Conservation (phyloP, 2,329 filamentous ascomycete genomes). For the Coniochaeta sp. region DNA sequence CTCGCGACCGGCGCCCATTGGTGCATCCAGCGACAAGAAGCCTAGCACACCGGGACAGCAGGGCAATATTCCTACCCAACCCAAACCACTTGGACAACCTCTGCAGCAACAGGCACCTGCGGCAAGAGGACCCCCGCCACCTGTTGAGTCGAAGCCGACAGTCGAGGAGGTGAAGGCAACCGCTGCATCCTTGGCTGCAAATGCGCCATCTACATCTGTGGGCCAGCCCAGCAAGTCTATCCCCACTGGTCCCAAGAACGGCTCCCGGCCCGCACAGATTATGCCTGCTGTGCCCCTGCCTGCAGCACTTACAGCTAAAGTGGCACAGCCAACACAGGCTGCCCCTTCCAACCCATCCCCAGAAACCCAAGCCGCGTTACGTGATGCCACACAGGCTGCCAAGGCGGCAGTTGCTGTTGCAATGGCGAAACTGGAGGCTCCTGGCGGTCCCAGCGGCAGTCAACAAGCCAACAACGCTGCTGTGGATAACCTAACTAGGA, state of each 20-base stretch:
- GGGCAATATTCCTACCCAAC: conserved; percentile 39
- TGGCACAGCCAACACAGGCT: conserved; percentile 16
- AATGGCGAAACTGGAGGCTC: conserved; percentile 58
- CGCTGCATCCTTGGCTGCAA: conserved; percentile 38
- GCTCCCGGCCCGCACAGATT: conserved; percentile 34
- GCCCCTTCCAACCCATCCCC: conserved; percentile 27
- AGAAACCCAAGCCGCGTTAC: conserved; percentile 34
- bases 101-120: conserved; percentile 32
- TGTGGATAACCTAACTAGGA: conserved; percentile 65
- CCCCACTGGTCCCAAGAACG: conserved; percentile 40
- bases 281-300: conserved; percentile 60
- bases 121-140: conserved; percentile 47
- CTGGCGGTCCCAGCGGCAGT: not conserved
- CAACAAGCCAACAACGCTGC: conserved; percentile 32
- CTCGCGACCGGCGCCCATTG: conserved; percentile 42
- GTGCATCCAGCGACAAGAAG: conserved; percentile 40
- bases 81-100: conserved; percentile 42
- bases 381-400: conserved; percentile 66
- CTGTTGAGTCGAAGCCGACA: conserved; percentile 62
- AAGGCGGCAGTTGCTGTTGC: conserved; percentile 72
- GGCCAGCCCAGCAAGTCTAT: conserved; percentile 28
- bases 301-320: conserved; percentile 29
- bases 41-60: conserved; percentile 34
- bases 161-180: conserved; percentile 44
- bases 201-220: conserved; percentile 22